Evolutionary conservation across 2,329 filamentous ascomycete genomes (phyloP), one percentile per base, ranked within the genome.

Genomic region (Zasmidium angulare): DNA sequence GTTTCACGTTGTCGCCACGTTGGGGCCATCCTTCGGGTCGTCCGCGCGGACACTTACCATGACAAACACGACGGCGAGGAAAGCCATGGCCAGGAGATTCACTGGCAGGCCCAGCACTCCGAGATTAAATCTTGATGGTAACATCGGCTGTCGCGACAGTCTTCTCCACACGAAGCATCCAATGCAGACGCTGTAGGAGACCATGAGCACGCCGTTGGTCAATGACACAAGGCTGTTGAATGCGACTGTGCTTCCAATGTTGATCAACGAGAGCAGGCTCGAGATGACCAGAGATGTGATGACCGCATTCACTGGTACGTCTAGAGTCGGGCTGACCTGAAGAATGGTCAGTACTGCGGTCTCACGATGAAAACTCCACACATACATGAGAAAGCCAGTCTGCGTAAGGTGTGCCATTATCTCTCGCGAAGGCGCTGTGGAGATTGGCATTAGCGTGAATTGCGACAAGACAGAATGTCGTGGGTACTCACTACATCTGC

Each of bases 161-260:
- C 58, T 43, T 19, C 63, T 56, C 55, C 58, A 57, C 19, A 60
- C 36, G 40, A 66, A 54, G 50, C 62, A 64, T 10, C 57, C 56
- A 23, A 65, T 57, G 26, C 55, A 63, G 14, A 64, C 48, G 53
- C 59, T 53, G 47, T 63, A 64, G 9, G 63, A 63, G 9, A 51
- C 36, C 48, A 56, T 56, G 26, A 66, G 53, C 11, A 53, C 55
- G 53, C 55, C 57, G 49, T 54, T 57, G 2, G 69, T 72, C 12
- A 78, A 68, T 2, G 76, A 74, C 26, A 78, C 72, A 23, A 77
- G 74, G 49, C 74, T 75, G 58, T 74, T 71, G 51, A 80, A 72
- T 12, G 73, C 75, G 22, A 74, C 72, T 29, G 74, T 76, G 31
- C 68, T 69, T 46, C 71, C 72, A 50, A 74, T 65, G 53, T 72